These are phyloP conservation scores for Ogataea ganodermae DNA, from an alignment of 805 yeast species.

Conservation along the genomic window DNA sequence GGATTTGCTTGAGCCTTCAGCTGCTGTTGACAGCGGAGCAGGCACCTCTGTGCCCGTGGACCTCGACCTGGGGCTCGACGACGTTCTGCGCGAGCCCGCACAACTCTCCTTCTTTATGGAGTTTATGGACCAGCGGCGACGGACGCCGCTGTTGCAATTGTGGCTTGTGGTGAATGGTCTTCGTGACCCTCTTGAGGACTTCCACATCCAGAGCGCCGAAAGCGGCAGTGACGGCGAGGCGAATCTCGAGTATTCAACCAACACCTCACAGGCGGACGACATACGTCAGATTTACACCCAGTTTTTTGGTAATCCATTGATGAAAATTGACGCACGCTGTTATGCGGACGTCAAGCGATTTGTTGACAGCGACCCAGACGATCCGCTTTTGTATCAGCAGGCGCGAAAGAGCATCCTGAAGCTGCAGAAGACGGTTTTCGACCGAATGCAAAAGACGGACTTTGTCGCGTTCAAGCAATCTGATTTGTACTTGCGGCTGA, in stretches of 20 bases:
- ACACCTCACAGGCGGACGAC: conserved; percentile 51
- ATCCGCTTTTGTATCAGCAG: conserved; percentile 40
- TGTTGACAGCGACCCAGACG: conserved; percentile 29
- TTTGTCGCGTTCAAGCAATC: conserved; percentile 64
- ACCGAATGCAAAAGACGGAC: conserved; percentile 52
- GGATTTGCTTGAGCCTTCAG: conserved; percentile 12
- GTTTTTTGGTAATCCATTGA: conserved; percentile 39
- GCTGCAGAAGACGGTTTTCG: conserved; percentile 56
- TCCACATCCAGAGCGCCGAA: conserved; percentile 27
- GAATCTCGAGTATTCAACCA: conserved; percentile 20
- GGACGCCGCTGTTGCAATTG: conserved; percentile 53
- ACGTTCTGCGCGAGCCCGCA: conserved; percentile 50
- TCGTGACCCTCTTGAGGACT: conserved; percentile 70
- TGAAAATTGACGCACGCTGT: conserved; percentile 32
- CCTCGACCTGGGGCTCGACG: conserved; percentile 38
- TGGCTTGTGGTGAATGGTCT: conserved; percentile 70
- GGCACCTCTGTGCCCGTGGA: conserved; percentile 15
- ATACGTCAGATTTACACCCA: conserved; percentile 48
- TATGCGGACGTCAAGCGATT: conserved; percentile 42
- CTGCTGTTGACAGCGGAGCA: conserved; percentile 5
- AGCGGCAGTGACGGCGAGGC: conserved; percentile 32
- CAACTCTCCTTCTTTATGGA: conserved; percentile 53
- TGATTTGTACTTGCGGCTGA: conserved; percentile 51
- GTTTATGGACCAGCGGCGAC: conserved; percentile 53
- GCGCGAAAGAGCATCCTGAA: conserved; percentile 64